Base-by-base conservation (phyloP, 1,139 yeast genomes). In the Diutina ranongensis region DNA sequence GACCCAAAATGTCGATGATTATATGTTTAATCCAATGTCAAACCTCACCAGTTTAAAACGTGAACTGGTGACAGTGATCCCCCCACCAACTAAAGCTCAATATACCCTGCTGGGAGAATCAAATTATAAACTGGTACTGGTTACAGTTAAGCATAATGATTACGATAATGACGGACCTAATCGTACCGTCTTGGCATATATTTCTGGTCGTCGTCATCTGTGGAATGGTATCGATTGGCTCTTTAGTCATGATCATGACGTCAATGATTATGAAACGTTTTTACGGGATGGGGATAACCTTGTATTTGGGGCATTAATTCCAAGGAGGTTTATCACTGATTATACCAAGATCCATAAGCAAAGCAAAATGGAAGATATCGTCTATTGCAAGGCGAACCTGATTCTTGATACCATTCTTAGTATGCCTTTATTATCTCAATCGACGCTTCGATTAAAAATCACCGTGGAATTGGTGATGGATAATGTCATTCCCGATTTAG, bases 181-280 rank as follows among this genome's bases (percentile, higher is more conserved):
- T 33, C 51, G 75, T 16, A 68, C 75, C 4, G 50, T 71, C 19
- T 57, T 71, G 35, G 59, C 70, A 1, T 58, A 67, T 1, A 56
- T 71, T 20, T 63, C 67, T 7, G 75, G 75, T 4, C 57, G 74
- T 47, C 59, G 59, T 44, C 76, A 71, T 53, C 61, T 73, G n/a
- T 70, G 75, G 76, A 66, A 66, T 48, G 53, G 71, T 3, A 45
- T 68, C 8, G 70, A 68, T 51, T 71, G 73, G 72, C 53, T 66
- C 35, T 55, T 65, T 35, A 47, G 53, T 27, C 53, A 54, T 21
- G 44, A 52, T 40, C 45, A 51, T 44, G 45, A 45, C 36, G 36
- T 40, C n/a, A 18, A 19, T 16, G 25, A 28, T 7, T 31, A 46
- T 8, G 45, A 52, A 10, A 47, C 54, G 2, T 64, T 69, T 49